Evolutionary conservation across 202 grass and related monocot species (phyloP).

Genomic region (Zoysia matrella): DNA sequence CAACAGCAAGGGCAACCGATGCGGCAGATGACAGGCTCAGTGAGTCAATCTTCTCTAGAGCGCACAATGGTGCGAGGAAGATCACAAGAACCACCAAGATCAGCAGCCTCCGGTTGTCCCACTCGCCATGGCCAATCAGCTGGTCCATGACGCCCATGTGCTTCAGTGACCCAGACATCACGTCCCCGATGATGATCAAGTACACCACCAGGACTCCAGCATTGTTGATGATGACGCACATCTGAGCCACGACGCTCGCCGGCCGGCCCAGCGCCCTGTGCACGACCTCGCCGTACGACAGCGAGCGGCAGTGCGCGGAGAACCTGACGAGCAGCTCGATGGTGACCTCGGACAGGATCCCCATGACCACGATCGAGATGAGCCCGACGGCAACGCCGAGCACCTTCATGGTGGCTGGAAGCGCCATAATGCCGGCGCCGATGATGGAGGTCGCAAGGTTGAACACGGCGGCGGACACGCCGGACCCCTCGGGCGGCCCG

Average conservation of each 20-base stretch:
- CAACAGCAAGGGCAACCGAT: conserved; percentile 75
- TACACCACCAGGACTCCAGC: conserved; percentile 83
- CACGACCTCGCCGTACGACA: conserved; percentile 68
- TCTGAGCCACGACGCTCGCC: conserved; percentile 70
- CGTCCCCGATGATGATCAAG: conserved; percentile 92
- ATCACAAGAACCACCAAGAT: conserved; percentile 80
- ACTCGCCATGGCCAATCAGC: conserved; percentile 74
- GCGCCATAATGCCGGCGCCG: conserved; percentile 49
- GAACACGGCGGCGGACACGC: conserved; percentile 72
- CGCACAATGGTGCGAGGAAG: conserved; percentile 75
- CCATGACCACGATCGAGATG: conserved; percentile 78
- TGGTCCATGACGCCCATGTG: conserved; percentile 88
- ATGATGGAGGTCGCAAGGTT: conserved; percentile 98
- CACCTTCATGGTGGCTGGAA: conserved; percentile 88
- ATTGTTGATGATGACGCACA: conserved; percentile 92
- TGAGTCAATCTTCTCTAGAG: conserved; percentile 92
- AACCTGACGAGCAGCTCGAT: conserved; percentile 91
- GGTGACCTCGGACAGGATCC: conserved; percentile 83
- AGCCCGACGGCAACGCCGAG: conserved; percentile 76
- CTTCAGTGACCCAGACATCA: conserved; percentile 85
- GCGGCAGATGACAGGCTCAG: conserved; percentile 81
- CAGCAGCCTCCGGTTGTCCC: conserved; percentile 85
- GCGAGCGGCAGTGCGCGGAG: conserved; percentile 20
- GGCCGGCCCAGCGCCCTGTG: conserved; percentile 72
- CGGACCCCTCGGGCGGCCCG: conserved; percentile 55